Percentiles rank a stretch among this genome's conserved stretches.
phyloP scores from a whole-genome alignment of 2,329 filamentous ascomycete genomes.

The Pseudogymnoascus sp. region DNA sequence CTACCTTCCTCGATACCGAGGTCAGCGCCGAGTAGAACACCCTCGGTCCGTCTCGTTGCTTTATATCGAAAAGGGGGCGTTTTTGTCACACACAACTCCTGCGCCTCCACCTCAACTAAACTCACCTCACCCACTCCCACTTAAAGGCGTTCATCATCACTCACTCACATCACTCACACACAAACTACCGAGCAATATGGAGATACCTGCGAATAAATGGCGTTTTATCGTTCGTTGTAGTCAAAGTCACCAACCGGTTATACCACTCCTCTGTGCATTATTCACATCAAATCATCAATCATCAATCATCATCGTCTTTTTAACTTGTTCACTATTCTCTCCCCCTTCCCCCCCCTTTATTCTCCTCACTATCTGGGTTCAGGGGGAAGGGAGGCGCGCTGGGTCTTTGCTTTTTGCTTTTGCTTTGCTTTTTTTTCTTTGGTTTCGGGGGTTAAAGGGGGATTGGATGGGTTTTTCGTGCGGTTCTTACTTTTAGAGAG shows the following conservation, averaged over 20 bases:
- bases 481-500: neutral
- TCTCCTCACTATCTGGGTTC: neutral
- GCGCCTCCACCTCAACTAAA: neutral
- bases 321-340: neutral
- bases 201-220: neutral
- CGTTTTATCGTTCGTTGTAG: neutral
- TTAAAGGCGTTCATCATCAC: neutral
- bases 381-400: neutral
- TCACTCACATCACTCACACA: neutral
- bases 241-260: neutral
- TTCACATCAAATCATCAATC: neutral
- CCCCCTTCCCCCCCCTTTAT: neutral
- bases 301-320: neutral
- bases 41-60: neutral
- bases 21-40: neutral
- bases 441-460: neutral
- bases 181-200: neutral
- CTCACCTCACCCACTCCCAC: neutral
- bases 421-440: neutral
- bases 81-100: no score
- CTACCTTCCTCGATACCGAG: constrained; percentile 14
- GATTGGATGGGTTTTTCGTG: neutral
- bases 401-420: neutral
- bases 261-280: neutral
- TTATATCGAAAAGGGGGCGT: neutral